Base-by-base conservation (phyloP, 805 yeast species). In the Barnettozyma botsteinii region DNA sequence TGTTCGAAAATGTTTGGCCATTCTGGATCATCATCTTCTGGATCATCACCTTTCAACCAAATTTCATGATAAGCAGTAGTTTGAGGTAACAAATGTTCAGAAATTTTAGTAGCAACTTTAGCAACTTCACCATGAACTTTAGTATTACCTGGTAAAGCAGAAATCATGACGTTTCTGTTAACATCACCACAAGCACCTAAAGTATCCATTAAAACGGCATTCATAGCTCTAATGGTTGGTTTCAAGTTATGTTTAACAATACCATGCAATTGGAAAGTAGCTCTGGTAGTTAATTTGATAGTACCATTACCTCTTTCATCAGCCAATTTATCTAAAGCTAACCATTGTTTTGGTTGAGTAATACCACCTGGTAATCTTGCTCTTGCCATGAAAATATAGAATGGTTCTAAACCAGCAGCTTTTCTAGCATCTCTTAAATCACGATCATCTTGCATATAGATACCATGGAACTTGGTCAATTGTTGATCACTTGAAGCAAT, bases 181-280 rank as follows among this genome's bases (percentile, higher is more conserved):
- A 91, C 98, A 69, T 91, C 98, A 71, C 98, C 98, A 72, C 97
- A 91, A 1, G 98, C 98, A 45, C 95, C 98, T 44, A 91, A 74
- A 8, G 97, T 89, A 60, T 93, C 98, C 82, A 91, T 74, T 53
- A 91, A 73, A 7, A 81, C 83, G 14, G 94, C 69, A 61, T 91
- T 91, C 81, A 91, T 88, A 28, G 91, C 96, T 68, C 95, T 81
- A 50, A 91, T 87, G 2, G 95, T 81, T 9, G 93, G 85, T 63
- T 86, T 88, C 63, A 91, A 71, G 57, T 91, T 75, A 62, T 81
- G 87, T 67, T 91, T 91, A 43, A 91, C 85, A 44, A 91, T 77
- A 63, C 98, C 98, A 58, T 91, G 98, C 45, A 91, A 70, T 70
- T 91, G 98, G 78, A 83, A 88, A 9, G 98, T 91, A 21, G 96